phyloP scores from a whole-genome alignment of 2,329 filamentous ascomycete genomes.

The Lachnellula willkommii region DNA sequence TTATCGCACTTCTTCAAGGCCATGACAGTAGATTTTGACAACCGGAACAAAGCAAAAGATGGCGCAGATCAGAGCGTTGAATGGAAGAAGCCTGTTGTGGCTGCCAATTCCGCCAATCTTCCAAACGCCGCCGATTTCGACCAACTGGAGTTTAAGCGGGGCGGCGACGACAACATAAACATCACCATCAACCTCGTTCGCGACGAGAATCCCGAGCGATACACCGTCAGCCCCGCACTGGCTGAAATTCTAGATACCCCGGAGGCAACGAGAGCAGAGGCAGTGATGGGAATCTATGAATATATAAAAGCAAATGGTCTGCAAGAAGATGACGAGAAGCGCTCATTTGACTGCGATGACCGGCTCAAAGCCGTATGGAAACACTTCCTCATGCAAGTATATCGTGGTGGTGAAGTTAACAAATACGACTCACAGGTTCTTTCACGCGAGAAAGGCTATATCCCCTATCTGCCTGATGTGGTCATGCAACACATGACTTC shows the following conservation, averaged over 20 bases:
- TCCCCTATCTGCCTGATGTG: slow-evolving; percentile 78
- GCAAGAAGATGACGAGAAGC: slow-evolving; percentile 92
- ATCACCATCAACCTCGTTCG: slow-evolving; percentile 80
- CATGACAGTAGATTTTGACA: slow-evolving; percentile 69
- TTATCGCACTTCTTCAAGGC: slow-evolving; percentile 78
- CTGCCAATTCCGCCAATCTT: slow-evolving; percentile 44
- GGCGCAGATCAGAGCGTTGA: slow-evolving; percentile 59
- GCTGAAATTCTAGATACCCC: slow-evolving; percentile 80
- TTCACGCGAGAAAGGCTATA: slow-evolving; percentile 69
- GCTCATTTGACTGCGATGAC: slow-evolving; percentile 86
- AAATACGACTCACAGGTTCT: slow-evolving; percentile 53
- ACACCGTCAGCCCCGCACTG: slow-evolving; percentile 69
- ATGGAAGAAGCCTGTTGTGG: slow-evolving; percentile 74
- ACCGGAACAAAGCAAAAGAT: slow-evolving; percentile 50
- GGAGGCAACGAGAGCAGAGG: slow-evolving; percentile 81
- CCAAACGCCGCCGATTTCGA: slow-evolving; percentile 74
- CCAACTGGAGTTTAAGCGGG: slow-evolving; percentile 83
- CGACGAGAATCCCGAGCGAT: slow-evolving; percentile 82
- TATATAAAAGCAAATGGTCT: slow-evolving; percentile 82
- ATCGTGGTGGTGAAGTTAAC: background rate
- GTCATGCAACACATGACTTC: slow-evolving; percentile 73
- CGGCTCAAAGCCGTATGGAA: slow-evolving; percentile 64
- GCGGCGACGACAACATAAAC: slow-evolving; percentile 87
- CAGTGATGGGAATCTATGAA: slow-evolving; percentile 90
- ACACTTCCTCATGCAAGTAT: background rate